Evolutionary conservation across 306 rosid genomes (phyloP), one percentile per base, ranked within the genome.

Genomic region (Ormosia semicastrata): DNA sequence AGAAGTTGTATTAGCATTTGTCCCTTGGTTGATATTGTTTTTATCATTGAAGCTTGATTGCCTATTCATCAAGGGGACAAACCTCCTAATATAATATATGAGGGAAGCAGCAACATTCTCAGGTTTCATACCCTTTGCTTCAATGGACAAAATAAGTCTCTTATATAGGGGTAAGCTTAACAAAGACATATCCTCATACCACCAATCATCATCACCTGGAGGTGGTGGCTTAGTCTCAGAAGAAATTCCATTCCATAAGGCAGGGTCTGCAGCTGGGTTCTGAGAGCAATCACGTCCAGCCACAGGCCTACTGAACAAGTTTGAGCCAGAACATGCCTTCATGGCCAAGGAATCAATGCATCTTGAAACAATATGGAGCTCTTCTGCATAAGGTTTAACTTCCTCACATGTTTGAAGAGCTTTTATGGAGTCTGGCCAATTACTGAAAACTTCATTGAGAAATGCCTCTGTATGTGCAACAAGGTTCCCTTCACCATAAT

Each of bases 281-380:
- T 84, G 87, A 3, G 36, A 29, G 77, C 58, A 52, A 62, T 78
- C 85, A 67, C 69, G 66, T 54, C 53, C 87, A 11, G 87, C 73
- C 75, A 81, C 12, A 1, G 87, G 83, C 88, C 87, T 82, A 68
- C 85, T 85, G 82, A 87, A 78, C 54, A 86, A 60, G 15, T 64
- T 86, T 8, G 87, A 87, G 58, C 89, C 91, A 4, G 95, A 82
- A 76, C 90, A 91, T 73, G 91, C 90, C 87, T 91, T 94, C 63
- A 75, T 74, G 52, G 98, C 93, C 81, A 94, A 84, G 58, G 96
- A 94, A 88, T 92, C 97, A 36, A 94, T 87, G 85, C 97, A 89
- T 73, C 97, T 90, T 32, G 97, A 91, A 76, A 92, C 87, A 71
- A 94, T 86, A 24, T 85, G 93, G 13, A 94, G 87, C 8, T 91